A percentile compares a stretch with the other conserved stretches of the same genome.
phyloP scores from a whole-genome alignment of 768 basidiomycete genomes.

The Heimioporus sp. region DNA sequence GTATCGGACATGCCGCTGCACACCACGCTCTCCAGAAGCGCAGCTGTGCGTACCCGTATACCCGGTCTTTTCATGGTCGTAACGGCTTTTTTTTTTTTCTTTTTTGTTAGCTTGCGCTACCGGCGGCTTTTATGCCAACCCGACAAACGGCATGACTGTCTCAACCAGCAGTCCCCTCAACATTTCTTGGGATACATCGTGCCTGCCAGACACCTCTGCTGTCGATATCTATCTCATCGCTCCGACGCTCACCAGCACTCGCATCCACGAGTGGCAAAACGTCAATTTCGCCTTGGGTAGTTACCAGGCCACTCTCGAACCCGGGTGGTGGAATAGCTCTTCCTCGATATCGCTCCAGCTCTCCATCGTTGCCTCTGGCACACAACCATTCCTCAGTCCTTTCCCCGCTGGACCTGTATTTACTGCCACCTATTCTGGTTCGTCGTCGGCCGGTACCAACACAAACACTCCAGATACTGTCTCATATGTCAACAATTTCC shows the following conservation, averaged over 20 bases:
- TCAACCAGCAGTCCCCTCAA: conserved; percentile 48
- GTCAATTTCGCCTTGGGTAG: conserved; percentile 49
- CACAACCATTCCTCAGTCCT: conserved; percentile 48
- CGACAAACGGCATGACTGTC: conserved; percentile 45
- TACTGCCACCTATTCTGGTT: conserved; percentile 55
- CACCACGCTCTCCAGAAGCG: conserved; percentile 23
- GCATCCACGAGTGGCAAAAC: conserved; percentile 56
- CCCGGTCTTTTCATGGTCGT: not conserved
- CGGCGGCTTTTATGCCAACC: conserved; percentile 62
- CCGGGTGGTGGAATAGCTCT: conserved; percentile 72
- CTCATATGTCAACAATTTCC: conserved; percentile 40
- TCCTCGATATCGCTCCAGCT: conserved; percentile 51
- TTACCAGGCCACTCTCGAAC: conserved; percentile 49
- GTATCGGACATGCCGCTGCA: conserved; percentile 23
- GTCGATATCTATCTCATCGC: conserved; percentile 73
- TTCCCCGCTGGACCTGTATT: conserved; percentile 70
- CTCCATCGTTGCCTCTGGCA: conserved; percentile 50
- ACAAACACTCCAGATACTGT: conserved; percentile 31
- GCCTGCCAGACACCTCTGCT: conserved; percentile 41
- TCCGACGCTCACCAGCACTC: conserved; percentile 38
- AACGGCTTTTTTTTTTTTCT: not conserved
- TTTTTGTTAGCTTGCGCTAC: conserved; percentile 44
- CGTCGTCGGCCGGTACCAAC: conserved; percentile 41
- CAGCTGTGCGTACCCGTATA: conserved; percentile 12
- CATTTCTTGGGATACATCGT: conserved; percentile 65